Evolutionary conservation across 306 rosid genomes (phyloP), one percentile per base, ranked within the genome.

Genomic region (Mucuna pruriens): DNA sequence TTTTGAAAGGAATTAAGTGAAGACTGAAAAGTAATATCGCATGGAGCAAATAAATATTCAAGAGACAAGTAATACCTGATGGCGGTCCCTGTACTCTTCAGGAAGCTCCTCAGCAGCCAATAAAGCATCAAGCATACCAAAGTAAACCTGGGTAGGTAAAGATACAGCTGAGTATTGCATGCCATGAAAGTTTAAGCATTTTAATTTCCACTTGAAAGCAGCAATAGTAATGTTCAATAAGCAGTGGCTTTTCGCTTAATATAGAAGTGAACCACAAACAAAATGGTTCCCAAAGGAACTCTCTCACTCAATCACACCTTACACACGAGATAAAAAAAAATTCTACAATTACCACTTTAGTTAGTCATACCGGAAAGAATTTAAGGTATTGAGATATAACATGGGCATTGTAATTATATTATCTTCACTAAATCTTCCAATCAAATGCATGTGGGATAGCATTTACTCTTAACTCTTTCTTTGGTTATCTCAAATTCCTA

Each of bases 41-140:
- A 72, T 17, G n/a, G 76, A 73, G 51, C 10, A 15, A 9, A n/a
- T 15, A 58, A 63, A 77, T 29, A 76, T 46, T 34, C 44, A 61
- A 23, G 42, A 62, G 66, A 74, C 7, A 39, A 65, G 77, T 31
- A 71, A 42, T 86, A 96, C 99, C 97, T 96, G 99, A 83, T 80
- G 40, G 61, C 91, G 97, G 80, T 90, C 94, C 78, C 89, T 88
- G 83, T 90, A 96, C 82, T 96, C 99, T 82, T 92, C 98, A 25
- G 99, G 99, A 76, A 96, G 98, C 88, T 88, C 94, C 87, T 96
- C 99, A 6, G 99, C 87, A 61, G 98, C 97, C 91, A 96, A 87
- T 76, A 96, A 83, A 31, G 98, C 99, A 76, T 96, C 99, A 86
- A 96, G 99, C 99, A 96, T 96, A 85, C 99, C 99, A 74, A 96